Evolutionary conservation across 805 yeast species (phyloP), one percentile per base, ranked within the genome.

Genomic region (Yarrowia sp.): DNA sequence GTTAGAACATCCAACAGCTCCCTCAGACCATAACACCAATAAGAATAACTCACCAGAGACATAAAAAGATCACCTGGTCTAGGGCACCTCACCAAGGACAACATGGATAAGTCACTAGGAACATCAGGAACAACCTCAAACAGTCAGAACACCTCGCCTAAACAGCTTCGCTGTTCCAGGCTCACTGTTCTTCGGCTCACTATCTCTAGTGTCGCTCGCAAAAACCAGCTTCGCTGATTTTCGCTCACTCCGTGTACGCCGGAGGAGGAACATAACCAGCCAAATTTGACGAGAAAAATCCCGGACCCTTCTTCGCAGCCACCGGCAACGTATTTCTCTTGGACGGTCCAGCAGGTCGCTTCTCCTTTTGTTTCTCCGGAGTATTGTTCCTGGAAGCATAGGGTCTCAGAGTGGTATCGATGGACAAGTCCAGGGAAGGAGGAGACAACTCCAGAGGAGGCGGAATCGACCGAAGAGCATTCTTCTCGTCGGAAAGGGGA

Each of bases 211-310:
- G 6, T 7, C 30, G 6, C 30, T 24, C 30, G 30, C 30, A 24
- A 7, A 24, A 24, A 24, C 30, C 30, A 24, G 30, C 30, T 24
- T 4, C 30, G 30, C 13, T 9, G 46, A 15, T 24, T 9, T 19
- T 13, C 38, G 38, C 38, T 10, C 15, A 14, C 30, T 30, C 65
- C 14, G 52, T 39, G 17, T 66, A 66, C 2, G 68, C 66, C 10
- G 68, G 68, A 33, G 68, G 68, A 17, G 68, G 60, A 12, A 12
- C 43, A 20, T 66, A 52, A 2, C 64, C 40, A 2, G 40, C 61
- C 15, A 66, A 15, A 34, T 66, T 66, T 7, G 68, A 44, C 13
- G 68, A 56, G 39, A 66, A 66, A 47, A 66, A 66, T 4, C 44
- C 66, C 17, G 64, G 49, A 4, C 42, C 47, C 24, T 56, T 56